These are phyloP conservation scores for Paraphaeosphaeria sporulosa DNA, from an alignment of 2,329 filamentous ascomycete genomes.

Conservation along the genomic window DNA sequence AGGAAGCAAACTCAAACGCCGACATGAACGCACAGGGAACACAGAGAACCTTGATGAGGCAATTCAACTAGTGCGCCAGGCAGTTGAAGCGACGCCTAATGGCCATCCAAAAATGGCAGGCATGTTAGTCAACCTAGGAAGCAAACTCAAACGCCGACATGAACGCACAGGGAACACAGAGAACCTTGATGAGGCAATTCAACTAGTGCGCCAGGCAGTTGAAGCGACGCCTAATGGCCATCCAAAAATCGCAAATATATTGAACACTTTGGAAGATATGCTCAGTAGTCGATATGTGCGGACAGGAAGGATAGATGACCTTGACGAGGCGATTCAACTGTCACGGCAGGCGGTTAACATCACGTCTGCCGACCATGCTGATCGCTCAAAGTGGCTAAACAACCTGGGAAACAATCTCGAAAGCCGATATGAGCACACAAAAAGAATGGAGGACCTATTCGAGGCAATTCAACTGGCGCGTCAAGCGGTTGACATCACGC, in stretches of 20 bases:
- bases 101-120: background rate
- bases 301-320: too few species aligned
- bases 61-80: too few species aligned
- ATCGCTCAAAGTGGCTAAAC: background rate
- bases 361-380: background rate
- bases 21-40: too few species aligned
- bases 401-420: background rate
- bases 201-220: background rate
- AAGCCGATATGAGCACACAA: slow-evolving; percentile 7
- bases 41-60: too few species aligned
- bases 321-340: too few species aligned
- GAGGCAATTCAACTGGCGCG: too few species aligned
- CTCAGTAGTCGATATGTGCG: background rate
- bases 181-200: too few species aligned
- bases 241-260: background rate
- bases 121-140: background rate
- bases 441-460: too few species aligned
- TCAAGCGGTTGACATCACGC: background rate
- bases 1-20: too few species aligned
- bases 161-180: background rate
- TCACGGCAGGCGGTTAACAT: background rate
- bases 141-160: background rate
- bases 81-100: background rate
- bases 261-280: background rate
- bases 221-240: background rate